Conservation (phyloP, 331 rosid genomes). For the Phaseolus coccineus region DNA sequence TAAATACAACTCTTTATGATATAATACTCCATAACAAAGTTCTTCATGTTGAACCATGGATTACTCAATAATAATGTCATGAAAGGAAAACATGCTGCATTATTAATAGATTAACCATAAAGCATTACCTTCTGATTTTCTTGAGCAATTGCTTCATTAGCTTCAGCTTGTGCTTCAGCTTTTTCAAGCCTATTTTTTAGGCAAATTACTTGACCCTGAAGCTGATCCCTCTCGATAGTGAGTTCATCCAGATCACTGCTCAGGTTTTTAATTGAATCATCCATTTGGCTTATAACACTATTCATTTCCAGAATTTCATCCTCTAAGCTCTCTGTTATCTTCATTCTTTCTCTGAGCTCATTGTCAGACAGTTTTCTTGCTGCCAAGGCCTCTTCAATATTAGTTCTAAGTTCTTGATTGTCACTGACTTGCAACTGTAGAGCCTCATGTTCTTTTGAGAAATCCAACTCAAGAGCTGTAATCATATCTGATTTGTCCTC, state of each 20-base stretch:
- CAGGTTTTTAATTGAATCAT: constrained; percentile 59
- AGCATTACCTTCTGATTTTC: constrained; percentile 80
- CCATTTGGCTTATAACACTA: constrained; percentile 64
- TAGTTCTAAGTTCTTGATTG: constrained; percentile 57
- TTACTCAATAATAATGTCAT: constrained; percentile 5
- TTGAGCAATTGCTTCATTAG: constrained; percentile 67
- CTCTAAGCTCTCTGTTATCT: constrained; percentile 67
- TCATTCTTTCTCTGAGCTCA: constrained; percentile 66
- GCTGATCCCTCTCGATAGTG: constrained; percentile 69
- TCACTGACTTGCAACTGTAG: constrained; percentile 54
- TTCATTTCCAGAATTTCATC: constrained; percentile 74
- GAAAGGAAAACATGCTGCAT: background rate
- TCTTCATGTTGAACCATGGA: background rate
- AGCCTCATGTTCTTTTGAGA: constrained; percentile 57
- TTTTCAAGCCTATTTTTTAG: constrained; percentile 69
- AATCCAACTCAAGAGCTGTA: constrained; percentile 63
- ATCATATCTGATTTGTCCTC: constrained; percentile 61
- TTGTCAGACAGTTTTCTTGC: constrained; percentile 58
- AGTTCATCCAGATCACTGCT: constrained; percentile 60
- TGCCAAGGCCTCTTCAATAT: constrained; percentile 60
- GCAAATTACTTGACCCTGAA: constrained; percentile 60
- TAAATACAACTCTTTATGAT: background rate
- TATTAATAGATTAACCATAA: constrained; percentile 24
- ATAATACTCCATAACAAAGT: constrained; percentile 5
- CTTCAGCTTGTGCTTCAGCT: constrained; percentile 70